These are phyloP conservation scores for Naganishia vaughanmartiniae DNA, from an alignment of 768 basidiomycete species.

Conservation along the genomic window DNA sequence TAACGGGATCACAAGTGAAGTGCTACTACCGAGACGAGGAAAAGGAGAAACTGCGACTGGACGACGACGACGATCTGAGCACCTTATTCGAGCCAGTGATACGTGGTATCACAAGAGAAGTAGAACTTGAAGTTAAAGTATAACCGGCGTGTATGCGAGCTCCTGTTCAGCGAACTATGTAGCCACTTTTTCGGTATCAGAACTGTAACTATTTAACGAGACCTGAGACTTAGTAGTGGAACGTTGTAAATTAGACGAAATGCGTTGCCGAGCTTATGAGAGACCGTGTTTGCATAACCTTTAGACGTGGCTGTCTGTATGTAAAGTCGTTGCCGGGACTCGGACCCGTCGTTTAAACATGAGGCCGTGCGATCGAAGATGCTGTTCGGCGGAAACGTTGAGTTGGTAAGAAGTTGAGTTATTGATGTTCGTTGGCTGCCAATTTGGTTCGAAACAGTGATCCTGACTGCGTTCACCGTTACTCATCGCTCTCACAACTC, in stretches of 20 bases:
- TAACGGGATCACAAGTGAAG: conserved; percentile 17
- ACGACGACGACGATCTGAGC: conserved; percentile 30
- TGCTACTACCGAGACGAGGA: conserved; percentile 36
- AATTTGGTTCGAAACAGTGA: too few relatives aligned
- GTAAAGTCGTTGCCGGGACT: neutral
- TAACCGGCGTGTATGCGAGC: neutral
- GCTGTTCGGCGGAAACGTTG: neutral
- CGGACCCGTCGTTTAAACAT: neutral
- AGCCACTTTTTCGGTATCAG: conserved; percentile 5
- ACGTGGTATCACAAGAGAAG: conserved; percentile 27
- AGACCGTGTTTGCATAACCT: neutral
- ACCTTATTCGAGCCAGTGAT: conserved; percentile 32
- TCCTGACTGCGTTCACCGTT: too few relatives aligned
- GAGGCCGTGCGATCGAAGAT: neutral
- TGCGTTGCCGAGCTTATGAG: neutral
- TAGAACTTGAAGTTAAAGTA: conserved; percentile 32
- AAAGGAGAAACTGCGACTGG: conserved; percentile 27
- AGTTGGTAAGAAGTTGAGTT: neutral
- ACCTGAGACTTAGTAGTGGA: neutral
- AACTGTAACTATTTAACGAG: conserved; percentile 7
- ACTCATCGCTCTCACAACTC: neutral
- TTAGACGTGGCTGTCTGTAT: too few relatives aligned
- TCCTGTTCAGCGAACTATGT: neutral
- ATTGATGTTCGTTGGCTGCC: too few relatives aligned
- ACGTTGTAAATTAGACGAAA: conserved; percentile 9